phyloP scores from a whole-genome alignment of 1,139 yeast genomes.

The Saccharomyces uvarum region DNA sequence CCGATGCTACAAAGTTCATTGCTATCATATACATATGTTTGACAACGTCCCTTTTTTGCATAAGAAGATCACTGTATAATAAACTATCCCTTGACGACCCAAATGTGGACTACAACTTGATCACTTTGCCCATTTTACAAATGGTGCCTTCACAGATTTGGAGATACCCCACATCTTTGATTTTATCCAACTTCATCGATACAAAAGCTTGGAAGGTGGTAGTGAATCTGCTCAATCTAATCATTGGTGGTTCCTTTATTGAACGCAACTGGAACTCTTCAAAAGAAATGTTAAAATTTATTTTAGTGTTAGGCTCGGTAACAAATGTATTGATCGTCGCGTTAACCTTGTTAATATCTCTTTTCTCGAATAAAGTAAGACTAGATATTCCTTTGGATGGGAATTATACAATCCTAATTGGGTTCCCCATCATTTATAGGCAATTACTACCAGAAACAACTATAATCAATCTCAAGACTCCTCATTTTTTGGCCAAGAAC shows the following conservation, averaged over 20 bases:
- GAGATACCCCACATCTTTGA: slow-evolving; percentile 67
- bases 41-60: slow-evolving; percentile 31
- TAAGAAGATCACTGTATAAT: slow-evolving; percentile 29
- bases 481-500: slow-evolving; percentile 56
- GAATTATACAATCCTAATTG: slow-evolving; percentile 61
- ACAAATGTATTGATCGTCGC: slow-evolving; percentile 50
- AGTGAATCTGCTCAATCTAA: slow-evolving; percentile 43
- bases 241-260: slow-evolving; percentile 46
- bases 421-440: slow-evolving; percentile 76
- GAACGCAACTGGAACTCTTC: slow-evolving; percentile 50
- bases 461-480: slow-evolving; percentile 37
- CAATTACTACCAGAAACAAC: slow-evolving; percentile 88
- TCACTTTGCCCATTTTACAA: slow-evolving; percentile 47
- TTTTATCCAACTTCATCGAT: slow-evolving; percentile 68
- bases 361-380: slow-evolving; percentile 27
- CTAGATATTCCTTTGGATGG: slow-evolving; percentile 51
- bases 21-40: slow-evolving; percentile 29
- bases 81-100: slow-evolving; percentile 13
- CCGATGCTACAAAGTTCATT: slow-evolving; percentile 36
- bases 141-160: slow-evolving; percentile 59
- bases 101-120: slow-evolving; percentile 20
- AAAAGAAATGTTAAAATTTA: slow-evolving; percentile 51
- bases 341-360: slow-evolving; percentile 34
- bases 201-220: slow-evolving; percentile 45
- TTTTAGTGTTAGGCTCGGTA: slow-evolving; percentile 47